Evolutionary conservation across 2,329 filamentous ascomycete species (phyloP).

Genomic region (Fusarium sp.): DNA sequence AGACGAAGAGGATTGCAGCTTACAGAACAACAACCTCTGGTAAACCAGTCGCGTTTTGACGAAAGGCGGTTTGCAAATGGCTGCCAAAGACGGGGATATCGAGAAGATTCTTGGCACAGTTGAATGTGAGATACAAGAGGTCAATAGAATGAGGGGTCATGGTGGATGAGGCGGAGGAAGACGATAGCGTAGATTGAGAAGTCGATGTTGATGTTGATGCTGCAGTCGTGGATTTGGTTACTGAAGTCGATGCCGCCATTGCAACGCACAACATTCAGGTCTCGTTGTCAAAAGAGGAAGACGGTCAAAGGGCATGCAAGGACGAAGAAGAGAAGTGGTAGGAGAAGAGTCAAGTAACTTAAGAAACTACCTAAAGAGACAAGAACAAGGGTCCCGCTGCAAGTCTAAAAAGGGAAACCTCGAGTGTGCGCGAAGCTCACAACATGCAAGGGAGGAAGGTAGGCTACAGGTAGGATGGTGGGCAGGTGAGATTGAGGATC

Average conservation of each 20-base stretch:
- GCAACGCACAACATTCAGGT: not conserved
- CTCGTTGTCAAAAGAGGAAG: not conserved
- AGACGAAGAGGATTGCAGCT: slow-evolving; percentile 46
- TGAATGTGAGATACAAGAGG: slow-evolving; percentile 87
- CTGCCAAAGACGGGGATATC: slow-evolving; percentile 75
- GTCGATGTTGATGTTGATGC: slow-evolving; percentile 1
- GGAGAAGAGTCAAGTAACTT: not conserved
- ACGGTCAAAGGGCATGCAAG: not conserved
- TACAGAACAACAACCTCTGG: slow-evolving; percentile 68
- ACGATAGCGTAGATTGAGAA: not conserved
- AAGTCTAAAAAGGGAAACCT: slow-evolving; percentile 18
- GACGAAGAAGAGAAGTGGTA: not conserved
- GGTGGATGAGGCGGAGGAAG: slow-evolving; percentile 16
- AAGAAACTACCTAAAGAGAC: not conserved
- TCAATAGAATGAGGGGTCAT: slow-evolving; percentile 64
- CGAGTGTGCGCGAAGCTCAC: slow-evolving; percentile 13
- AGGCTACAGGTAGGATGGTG: not conserved
- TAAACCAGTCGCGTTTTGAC: slow-evolving; percentile 56
- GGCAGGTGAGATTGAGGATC: slow-evolving; percentile 20
- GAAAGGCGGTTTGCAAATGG: slow-evolving; percentile 72
- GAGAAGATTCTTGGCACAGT: slow-evolving; percentile 80
- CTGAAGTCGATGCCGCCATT: slow-evolving; percentile 14
- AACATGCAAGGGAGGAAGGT: not conserved
- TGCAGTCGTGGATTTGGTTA: not conserved
- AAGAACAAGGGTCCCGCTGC: slow-evolving; percentile 15